phyloP scores from a whole-genome alignment of 768 basidiomycete species.

The Clathrus columnatus region DNA sequence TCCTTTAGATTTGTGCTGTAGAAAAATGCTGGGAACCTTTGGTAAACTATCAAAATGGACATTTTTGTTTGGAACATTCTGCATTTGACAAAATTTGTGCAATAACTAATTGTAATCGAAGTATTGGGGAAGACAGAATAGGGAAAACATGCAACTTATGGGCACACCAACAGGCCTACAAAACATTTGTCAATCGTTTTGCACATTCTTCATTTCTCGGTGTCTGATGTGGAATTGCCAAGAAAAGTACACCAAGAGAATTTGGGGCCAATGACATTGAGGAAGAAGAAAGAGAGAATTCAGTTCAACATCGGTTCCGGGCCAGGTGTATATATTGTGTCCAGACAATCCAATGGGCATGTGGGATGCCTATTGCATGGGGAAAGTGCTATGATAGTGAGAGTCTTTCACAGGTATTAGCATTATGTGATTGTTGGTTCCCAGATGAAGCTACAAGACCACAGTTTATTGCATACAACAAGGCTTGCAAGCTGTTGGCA shows the following conservation, averaged over 20 bases:
- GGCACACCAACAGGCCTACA: constrained; percentile 10
- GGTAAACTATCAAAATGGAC: constrained; percentile 23
- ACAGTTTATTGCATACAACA: constrained; percentile 14
- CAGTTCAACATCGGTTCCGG: constrained; percentile 13
- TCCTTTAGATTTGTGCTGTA: constrained; percentile 19
- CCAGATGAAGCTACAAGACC: constrained; percentile 1
- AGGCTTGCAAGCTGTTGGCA: constrained; percentile 14
- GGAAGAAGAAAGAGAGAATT: background rate
- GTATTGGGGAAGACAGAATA: constrained; percentile 2
- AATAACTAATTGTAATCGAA: constrained; percentile 17
- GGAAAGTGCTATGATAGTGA: constrained; percentile 16
- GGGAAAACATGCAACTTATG: constrained; percentile 15
- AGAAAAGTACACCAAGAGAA: background rate
- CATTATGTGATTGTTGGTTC: constrained; percentile 11
- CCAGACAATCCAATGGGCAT: constrained; percentile 18
- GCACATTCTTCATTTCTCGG: background rate
- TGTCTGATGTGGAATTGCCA: background rate
- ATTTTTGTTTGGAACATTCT: constrained; percentile 22
- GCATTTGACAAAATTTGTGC: constrained; percentile 15
- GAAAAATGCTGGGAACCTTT: constrained; percentile 16
- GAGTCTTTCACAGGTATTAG: constrained; percentile 12
- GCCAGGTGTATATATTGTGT: constrained; percentile 14
- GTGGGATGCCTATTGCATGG: constrained; percentile 17
- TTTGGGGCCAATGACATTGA: background rate
- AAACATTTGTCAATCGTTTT: background rate